phyloP scores from a whole-genome alignment of 257 asterid genomes.

The Penstemon davidsonii region DNA sequence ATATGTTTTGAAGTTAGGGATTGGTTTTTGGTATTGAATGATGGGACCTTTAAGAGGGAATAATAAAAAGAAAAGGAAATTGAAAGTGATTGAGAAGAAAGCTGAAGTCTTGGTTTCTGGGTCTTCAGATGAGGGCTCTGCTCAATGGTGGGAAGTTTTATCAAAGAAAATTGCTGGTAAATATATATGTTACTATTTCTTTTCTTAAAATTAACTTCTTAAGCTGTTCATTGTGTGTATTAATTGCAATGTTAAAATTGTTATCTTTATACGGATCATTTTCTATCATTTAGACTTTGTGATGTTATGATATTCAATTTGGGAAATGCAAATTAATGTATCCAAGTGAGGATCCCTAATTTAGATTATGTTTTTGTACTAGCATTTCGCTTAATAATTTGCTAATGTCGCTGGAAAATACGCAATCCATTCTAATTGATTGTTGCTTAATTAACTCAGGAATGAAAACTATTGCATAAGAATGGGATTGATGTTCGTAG shows the following conservation, averaged over 20 bases:
- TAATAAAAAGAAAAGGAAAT: constrained; percentile 45
- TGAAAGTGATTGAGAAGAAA: constrained; percentile 29
- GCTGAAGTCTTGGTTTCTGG: constrained; percentile 45
- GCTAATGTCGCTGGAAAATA: background rate
- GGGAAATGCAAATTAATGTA: constrained; percentile 19
- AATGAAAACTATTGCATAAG: constrained; percentile 8
- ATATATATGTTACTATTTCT: constrained; percentile 12
- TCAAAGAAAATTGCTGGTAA: constrained; percentile 48
- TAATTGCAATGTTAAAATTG: constrained; percentile 22
- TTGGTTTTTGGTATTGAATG: constrained; percentile 36
- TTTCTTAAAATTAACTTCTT: background rate
- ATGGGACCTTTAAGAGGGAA: constrained; percentile 58
- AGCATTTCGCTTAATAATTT: constrained; percentile 2
- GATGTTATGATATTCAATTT: constrained; percentile 16
- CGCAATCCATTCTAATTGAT: background rate
- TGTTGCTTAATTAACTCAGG: constrained; percentile 2
- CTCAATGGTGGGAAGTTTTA: constrained; percentile 52
- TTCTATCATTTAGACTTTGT: background rate
- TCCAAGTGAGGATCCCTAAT: constrained; percentile 25
- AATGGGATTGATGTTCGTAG: background rate
- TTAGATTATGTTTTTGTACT: background rate
- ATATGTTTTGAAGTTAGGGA: constrained; percentile 15
- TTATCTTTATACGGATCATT: background rate
- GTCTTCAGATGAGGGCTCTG: constrained; percentile 42
- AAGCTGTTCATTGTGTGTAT: constrained; percentile 16